phyloP scores from a whole-genome alignment of 2,329 filamentous ascomycete genomes.

The Coleophoma eucalyptorum region DNA sequence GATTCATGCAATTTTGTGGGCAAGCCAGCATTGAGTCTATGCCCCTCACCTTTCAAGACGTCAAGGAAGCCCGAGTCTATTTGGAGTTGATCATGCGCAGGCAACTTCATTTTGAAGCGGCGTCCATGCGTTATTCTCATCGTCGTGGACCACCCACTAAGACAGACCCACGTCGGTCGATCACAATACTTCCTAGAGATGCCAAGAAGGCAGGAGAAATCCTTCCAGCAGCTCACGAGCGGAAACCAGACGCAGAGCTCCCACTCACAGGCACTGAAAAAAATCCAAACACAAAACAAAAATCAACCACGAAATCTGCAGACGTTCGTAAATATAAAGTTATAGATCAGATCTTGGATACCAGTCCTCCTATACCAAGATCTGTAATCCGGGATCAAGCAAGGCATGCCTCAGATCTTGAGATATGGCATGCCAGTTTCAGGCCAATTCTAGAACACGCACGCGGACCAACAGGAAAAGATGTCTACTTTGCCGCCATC shows the following conservation, averaged over 20 bases:
- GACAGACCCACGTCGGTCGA: not conserved
- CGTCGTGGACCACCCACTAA: not conserved
- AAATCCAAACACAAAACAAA: not conserved
- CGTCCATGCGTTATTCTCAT: not conserved
- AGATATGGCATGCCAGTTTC: not conserved
- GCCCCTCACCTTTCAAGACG: not conserved
- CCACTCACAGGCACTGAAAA: not conserved
- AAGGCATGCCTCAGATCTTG: not conserved
- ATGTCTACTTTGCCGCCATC: not conserved
- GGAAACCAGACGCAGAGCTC: not conserved
- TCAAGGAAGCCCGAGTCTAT: not conserved
- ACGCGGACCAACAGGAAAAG: not conserved
- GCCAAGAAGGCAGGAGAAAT: too few relatives aligned
- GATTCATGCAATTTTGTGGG: not conserved
- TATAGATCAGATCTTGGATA: too few relatives aligned
- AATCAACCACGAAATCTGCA: not conserved
- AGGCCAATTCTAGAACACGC: not conserved
- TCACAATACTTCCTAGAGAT: not conserved
- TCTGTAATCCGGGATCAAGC: not conserved
- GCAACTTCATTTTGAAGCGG: not conserved
- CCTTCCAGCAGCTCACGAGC: not conserved
- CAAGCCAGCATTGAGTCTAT: conserved; percentile 3
- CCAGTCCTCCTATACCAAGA: not conserved
- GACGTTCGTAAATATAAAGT: too few relatives aligned
- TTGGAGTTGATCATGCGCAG: conserved; percentile 1